These are phyloP conservation scores for Yamadazyma diospyri DNA, from an alignment of 1,139 yeast genomes.

Conservation along the genomic window DNA sequence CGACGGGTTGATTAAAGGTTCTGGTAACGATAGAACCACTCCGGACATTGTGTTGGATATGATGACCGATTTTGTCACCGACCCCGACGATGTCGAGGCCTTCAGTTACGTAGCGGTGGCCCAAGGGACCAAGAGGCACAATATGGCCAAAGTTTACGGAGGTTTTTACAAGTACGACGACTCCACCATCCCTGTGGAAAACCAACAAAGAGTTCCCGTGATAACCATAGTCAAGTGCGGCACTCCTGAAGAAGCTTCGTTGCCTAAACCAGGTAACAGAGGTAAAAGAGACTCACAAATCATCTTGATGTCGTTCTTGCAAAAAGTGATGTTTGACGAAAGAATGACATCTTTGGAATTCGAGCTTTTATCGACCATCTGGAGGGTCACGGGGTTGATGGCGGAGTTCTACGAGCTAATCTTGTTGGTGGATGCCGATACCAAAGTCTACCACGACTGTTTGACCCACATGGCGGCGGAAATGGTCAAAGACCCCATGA, in stretches of 20 bases:
- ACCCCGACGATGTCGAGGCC: slow-evolving; percentile 71
- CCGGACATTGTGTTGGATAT: slow-evolving; percentile 84
- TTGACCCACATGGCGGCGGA: slow-evolving; percentile 90
- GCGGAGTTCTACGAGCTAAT: slow-evolving; percentile 82
- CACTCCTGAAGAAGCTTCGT: slow-evolving; percentile 72
- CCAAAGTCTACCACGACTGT: slow-evolving; percentile 87
- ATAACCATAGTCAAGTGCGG: slow-evolving; percentile 88
- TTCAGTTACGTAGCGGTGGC: slow-evolving; percentile 93
- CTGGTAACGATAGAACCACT: slow-evolving; percentile 81
- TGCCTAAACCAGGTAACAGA: slow-evolving; percentile 95
- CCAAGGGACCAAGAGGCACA: slow-evolving; percentile 87
- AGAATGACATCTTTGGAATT: slow-evolving; percentile 94
- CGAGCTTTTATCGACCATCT: slow-evolving; percentile 72
- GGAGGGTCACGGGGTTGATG: slow-evolving; percentile 86
- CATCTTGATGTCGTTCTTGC: slow-evolving; percentile 88
- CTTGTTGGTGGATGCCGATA: slow-evolving; percentile 97
- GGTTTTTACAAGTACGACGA: slow-evolving; percentile 87
- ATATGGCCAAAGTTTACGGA: slow-evolving; percentile 93
- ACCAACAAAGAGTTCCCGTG: slow-evolving; percentile 88
- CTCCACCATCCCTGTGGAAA: slow-evolving; percentile 66
- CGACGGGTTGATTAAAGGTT: slow-evolving; percentile 92
- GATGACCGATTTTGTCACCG: slow-evolving; percentile 80
- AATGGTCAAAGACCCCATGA: slow-evolving; percentile 83
- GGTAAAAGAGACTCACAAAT: slow-evolving; percentile 98
- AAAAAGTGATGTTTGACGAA: slow-evolving; percentile 89